Percentiles rank a stretch among this genome's conserved stretches.
Conservation (phyloP, 192 early-diverging fungal genomes). For the Coemansia brasiliensis region DNA sequence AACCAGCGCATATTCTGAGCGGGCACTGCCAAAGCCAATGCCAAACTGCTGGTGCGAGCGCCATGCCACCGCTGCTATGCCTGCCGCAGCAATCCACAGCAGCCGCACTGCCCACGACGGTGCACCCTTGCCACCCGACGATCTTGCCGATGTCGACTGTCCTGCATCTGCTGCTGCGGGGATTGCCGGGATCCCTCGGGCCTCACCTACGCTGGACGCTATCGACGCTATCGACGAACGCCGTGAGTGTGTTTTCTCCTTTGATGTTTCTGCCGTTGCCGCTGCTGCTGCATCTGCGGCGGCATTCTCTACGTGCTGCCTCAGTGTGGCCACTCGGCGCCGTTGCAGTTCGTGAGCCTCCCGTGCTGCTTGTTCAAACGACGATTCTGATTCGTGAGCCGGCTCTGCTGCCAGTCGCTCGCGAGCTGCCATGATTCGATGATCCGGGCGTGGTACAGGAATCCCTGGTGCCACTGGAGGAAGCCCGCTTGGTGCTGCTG, state of each 20-base stretch:
- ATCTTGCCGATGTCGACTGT: not conserved
- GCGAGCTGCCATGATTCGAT: not conserved
- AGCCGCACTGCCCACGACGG: slow-evolving; percentile 19
- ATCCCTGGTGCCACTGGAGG: slow-evolving; percentile 38
- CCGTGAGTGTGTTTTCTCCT: slow-evolving; percentile 30
- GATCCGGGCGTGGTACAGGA: not conserved
- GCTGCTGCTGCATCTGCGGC: slow-evolving; percentile 11
- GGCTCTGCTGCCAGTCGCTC: slow-evolving; percentile 14
- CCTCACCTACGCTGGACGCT: slow-evolving; percentile 41
- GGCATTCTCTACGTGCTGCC: slow-evolving; percentile 27
- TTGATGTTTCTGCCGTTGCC: slow-evolving; percentile 1
- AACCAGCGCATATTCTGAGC: slow-evolving; percentile 25
- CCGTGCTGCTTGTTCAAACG: slow-evolving; percentile 20
- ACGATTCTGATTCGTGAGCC: not conserved
- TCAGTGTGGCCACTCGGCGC: slow-evolving; percentile 50
- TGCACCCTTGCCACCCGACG: not conserved
- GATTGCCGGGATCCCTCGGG: slow-evolving; percentile 25
- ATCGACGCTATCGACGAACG: slow-evolving; percentile 44
- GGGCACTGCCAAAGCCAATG: slow-evolving; percentile 40
- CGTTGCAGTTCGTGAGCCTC: slow-evolving; percentile 44
- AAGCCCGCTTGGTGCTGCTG: slow-evolving; percentile 7
- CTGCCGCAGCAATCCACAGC: slow-evolving; percentile 10
- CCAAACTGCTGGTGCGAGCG: slow-evolving; percentile 41
- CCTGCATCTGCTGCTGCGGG: slow-evolving; percentile 14
- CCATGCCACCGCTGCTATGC: slow-evolving; percentile 18